Evolutionary conservation across 2,329 filamentous ascomycete genomes (phyloP).

Genomic region (Samsoniella hepiali): DNA sequence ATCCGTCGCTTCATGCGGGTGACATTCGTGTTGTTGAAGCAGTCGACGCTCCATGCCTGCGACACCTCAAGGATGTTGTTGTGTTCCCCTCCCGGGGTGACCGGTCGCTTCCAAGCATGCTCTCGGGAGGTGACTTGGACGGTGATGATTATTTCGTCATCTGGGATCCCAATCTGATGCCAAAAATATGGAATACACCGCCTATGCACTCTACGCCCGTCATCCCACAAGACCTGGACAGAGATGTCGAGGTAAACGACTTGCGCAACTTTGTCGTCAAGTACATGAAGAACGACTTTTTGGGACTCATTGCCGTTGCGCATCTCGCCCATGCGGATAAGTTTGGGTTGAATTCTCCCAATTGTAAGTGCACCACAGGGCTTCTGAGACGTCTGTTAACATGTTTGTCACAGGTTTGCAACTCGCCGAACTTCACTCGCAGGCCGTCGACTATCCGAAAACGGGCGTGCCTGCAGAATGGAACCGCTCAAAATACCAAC

Average conservation of each 20-base stretch:
- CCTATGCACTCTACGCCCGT: slow-evolving; percentile 75
- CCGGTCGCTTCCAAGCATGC: slow-evolving; percentile 85
- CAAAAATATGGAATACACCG: slow-evolving; percentile 63
- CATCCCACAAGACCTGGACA: slow-evolving; percentile 51
- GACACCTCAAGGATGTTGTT: slow-evolving; percentile 78
- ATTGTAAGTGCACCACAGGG: slow-evolving; percentile 51
- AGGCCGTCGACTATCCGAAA: slow-evolving; percentile 92
- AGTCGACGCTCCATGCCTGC: slow-evolving; percentile 68
- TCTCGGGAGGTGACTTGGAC: slow-evolving; percentile 91
- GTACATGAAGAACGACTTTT: slow-evolving; percentile 87
- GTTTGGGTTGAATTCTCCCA: slow-evolving; percentile 62
- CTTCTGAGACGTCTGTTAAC: neutral
- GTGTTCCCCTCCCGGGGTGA: slow-evolving; percentile 84
- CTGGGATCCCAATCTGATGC: slow-evolving; percentile 78
- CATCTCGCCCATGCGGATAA: slow-evolving; percentile 77
- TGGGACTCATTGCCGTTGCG: slow-evolving; percentile 75
- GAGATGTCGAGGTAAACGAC: slow-evolving; percentile 67
- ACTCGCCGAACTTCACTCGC: slow-evolving; percentile 78
- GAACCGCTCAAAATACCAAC: slow-evolving; percentile 51
- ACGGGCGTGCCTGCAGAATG: slow-evolving; percentile 76
- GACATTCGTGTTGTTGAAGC: slow-evolving; percentile 87
- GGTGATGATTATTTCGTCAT: slow-evolving; percentile 95
- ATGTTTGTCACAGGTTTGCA: slow-evolving; percentile 49
- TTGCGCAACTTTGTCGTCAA: slow-evolving; percentile 82
- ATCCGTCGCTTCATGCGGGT: slow-evolving; percentile 89